Base-by-base conservation (phyloP, 257 asterid genomes). In the Mitragyna speciosa region DNA sequence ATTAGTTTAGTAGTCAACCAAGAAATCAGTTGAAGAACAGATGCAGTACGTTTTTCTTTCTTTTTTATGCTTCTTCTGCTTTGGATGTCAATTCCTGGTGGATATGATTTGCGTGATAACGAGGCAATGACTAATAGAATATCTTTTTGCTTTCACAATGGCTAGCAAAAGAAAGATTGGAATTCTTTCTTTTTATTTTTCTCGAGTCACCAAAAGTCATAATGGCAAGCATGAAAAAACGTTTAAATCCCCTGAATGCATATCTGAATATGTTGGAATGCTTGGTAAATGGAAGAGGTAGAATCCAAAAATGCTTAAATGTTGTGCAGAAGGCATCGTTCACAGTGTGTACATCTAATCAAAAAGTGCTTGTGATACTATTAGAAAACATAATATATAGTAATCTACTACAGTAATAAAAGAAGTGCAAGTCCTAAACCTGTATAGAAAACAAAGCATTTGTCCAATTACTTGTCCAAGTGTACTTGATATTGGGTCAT, bases 61-160 rank as follows among this genome's bases (percentile, higher is more conserved):
- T 12, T 19, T 45, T 49, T 51, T 16, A 15, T 51, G 1, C 2
- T 48, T 48, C 19, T 48, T 28, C 47, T 71, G 7, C 41, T 39
- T 61, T 41, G 24, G 36, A 24, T 41, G 56, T 33, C 33, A 51
- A 56, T 8, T 75, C 54, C 43, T 22, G 78, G 54, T 48, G 47
- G 22, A 75, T 5, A 41, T 41, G 43, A 75, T 39, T 41, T 33
- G 79, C 5, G 65, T 48, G 78, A 75, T 59, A 59, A 41, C 28
- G 41, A 75, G 56, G 41, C 70, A 75, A 12, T 33, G 41, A 5
- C 19, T 41, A 39, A 11, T 41, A 41, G 78, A 75, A 75, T 59
- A n/a, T 52, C 5, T 56, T n/a, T 76, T 59, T 58, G 58, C 69
- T 59, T n/a, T 58, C 70, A 39, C 49, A 41, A 75, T 75, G 79